Conservation (phyloP, 1,139 yeast species). For the Magnusiomyces tetraspermus region DNA sequence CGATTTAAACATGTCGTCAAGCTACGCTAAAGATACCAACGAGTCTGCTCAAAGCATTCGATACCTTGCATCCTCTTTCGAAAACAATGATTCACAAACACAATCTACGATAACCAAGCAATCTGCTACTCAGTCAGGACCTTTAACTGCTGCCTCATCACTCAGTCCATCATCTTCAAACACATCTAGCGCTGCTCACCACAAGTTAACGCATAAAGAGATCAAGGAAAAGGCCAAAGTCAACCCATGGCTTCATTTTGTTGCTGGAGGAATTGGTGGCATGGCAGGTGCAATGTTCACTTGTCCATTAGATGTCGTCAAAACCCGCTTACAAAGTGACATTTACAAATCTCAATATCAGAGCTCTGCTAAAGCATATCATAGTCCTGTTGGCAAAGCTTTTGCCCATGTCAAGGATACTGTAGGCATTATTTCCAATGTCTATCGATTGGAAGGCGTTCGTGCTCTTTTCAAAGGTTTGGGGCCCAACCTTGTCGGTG, state of each 20-base stretch:
- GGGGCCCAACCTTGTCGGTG: slow-evolving; percentile 95
- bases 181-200: neutral
- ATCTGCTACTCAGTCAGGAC: no score
- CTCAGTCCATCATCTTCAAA: no score
- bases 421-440: slow-evolving; percentile 54
- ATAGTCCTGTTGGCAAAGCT: slow-evolving; percentile 35
- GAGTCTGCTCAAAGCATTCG: neutral
- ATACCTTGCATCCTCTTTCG: neutral
- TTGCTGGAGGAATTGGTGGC: slow-evolving; percentile 99
- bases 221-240: slow-evolving; percentile 29
- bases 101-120: neutral
- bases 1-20: neutral
- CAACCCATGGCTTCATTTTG: slow-evolving; percentile 89
- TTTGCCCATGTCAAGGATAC: slow-evolving; percentile 77
- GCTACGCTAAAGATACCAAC: neutral
- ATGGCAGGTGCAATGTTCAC: slow-evolving; percentile 95
- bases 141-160: no score
- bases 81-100: neutral
- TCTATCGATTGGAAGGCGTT: slow-evolving; percentile 69
- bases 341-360: slow-evolving; percentile 37
- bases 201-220: slow-evolving; percentile 4
- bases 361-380: slow-evolving; percentile 23
- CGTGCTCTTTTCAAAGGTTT: slow-evolving; percentile 85
- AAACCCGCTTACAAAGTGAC: slow-evolving; percentile 89
- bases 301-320: slow-evolving; percentile 92